Percentiles rank a stretch among this genome's conserved stretches.
Conservation (phyloP, 257 asterid genomes). For the Solanum chiquidenum region DNA sequence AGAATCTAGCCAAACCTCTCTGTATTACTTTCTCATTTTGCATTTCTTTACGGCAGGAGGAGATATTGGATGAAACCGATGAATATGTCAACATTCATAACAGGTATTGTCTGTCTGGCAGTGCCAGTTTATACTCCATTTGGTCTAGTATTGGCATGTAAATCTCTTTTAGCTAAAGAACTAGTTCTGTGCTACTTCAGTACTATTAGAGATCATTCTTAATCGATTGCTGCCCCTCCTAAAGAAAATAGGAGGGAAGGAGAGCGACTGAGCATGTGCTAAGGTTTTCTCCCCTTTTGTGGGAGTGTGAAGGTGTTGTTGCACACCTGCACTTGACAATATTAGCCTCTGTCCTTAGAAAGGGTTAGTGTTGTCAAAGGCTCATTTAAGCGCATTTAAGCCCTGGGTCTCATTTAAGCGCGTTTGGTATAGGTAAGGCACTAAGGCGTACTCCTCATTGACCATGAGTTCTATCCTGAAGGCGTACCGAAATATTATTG, state of each 20-base stretch:
- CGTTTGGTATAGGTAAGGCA: neutral
- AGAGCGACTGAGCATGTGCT: neutral
- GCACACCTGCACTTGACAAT: neutral
- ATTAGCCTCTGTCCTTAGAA: neutral
- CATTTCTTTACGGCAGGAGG: conserved; percentile 50
- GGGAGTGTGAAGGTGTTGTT: neutral
- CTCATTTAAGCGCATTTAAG: neutral
- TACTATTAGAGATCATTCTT: neutral
- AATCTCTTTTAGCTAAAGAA: neutral
- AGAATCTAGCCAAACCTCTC: neutral
- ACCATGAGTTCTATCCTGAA: neutral
- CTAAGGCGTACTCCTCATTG: neutral
- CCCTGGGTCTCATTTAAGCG: neutral
- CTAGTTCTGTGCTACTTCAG: neutral
- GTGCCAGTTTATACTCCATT: neutral
- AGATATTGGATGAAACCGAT: conserved; percentile 95
- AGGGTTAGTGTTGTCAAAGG: neutral
- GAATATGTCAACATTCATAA: conserved; percentile 97
- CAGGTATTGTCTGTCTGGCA: conserved; percentile 34
- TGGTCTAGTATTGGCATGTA: neutral
- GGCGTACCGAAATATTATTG: neutral
- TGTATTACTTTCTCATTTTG: neutral
- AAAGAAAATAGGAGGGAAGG: neutral
- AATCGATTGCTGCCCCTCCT: neutral
- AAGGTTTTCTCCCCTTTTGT: neutral